Evolutionary conservation across 345 rosid species (phyloP), one percentile per base, ranked within the genome.

Genomic region (Gossypium mustelinum): DNA sequence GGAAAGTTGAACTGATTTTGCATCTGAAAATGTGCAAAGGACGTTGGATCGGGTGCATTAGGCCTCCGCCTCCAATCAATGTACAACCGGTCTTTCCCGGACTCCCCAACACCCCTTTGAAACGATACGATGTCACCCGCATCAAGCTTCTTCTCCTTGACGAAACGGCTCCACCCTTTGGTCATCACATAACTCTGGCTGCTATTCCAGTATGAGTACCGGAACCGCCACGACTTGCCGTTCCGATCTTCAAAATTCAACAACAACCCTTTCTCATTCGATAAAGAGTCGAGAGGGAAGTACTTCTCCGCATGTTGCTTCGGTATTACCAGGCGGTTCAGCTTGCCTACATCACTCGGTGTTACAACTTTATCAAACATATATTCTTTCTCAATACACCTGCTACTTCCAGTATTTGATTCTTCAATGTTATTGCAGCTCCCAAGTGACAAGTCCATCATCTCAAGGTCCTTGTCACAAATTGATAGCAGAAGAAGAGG

Each of bases 101-200:
- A 50, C 52, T 90, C 96, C 29, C 94, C 90, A 2, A 81, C 81
- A 16, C 94, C 94, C 57, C 98, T 80, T 60, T 90, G 90, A 60
- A 94, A 94, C 25, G 98, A 94, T 66, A 94, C 98, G 68, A 85
- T 79, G 76, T 94, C 98, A 2, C 98, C 98, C 3, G 98, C 95
- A 34, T 94, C 94, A 0, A 94, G 97, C 80, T 89, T 92, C 69
- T 94, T 94, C 55, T 94, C 98, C 89, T 94, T 92, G 25, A 94
- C 98, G 77, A 94, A 94, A 41, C 94, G 89, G 83, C 97, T 94
- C 97, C 98, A 92, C 1, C 97, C 98, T 81, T 92, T 94, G 3
- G 97, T 94, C 97, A 94, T 94, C 44, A 92, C 97, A 70, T 92
- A 94, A 88, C 98, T 92, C 84, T 94, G 98, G 82, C 97, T 94